Percentiles rank a stretch among this genome's conserved stretches.
These are phyloP conservation scores for Rauvolfia tetraphylla DNA, from an alignment of 257 asterid genomes.

Conservation along the genomic window DNA sequence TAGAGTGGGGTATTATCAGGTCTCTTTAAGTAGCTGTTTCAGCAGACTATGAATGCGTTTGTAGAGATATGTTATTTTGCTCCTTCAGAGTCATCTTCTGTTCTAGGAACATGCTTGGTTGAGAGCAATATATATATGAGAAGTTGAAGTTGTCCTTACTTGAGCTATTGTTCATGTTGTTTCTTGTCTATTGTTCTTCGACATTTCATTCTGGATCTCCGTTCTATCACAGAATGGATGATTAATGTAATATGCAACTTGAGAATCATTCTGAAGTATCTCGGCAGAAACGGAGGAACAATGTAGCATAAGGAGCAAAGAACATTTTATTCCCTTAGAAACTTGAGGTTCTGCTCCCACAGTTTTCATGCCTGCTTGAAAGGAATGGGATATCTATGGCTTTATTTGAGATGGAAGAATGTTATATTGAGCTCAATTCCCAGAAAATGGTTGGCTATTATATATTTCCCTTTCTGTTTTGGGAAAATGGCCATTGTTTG, in stretches of 20 bases:
- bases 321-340: too few species aligned
- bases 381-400: not conserved
- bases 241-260: not conserved
- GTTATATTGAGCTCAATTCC: not conserved
- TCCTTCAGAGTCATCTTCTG: not conserved
- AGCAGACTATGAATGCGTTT: not conserved
- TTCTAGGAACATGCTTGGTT: not conserved
- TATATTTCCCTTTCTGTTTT: too few species aligned
- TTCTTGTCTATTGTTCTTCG: too few species aligned
- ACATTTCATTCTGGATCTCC: not conserved
- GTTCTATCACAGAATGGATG: not conserved
- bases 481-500: too few species aligned
- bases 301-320: not conserved
- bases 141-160: not conserved
- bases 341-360: too few species aligned
- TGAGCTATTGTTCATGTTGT: not conserved
- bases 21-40: not conserved
- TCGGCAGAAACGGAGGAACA: not conserved
- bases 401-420: not conserved
- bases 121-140: not conserved
- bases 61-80: not conserved
- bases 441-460: too few species aligned
- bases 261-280: not conserved
- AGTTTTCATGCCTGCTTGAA: too few species aligned
- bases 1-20: not conserved